Conservation (phyloP, 768 basidiomycete genomes). For the Russula compacta region DNA sequence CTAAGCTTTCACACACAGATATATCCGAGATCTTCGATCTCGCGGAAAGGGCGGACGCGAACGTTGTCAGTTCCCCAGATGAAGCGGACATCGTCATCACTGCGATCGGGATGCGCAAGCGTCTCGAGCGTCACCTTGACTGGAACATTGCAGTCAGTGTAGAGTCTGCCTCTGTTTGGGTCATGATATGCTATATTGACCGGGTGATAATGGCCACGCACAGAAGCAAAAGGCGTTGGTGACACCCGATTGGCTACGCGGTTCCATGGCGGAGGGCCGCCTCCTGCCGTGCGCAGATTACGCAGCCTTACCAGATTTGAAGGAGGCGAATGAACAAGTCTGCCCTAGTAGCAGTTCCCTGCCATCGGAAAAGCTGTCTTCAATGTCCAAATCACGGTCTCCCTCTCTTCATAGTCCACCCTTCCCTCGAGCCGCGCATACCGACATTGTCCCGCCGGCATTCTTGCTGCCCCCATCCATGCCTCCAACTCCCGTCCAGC, state of each 20-base stretch:
- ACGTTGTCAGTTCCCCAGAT: conserved; percentile 32
- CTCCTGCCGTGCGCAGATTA: conserved; percentile 46
- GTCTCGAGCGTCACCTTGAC: conserved; percentile 60
- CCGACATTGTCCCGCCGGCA: conserved; percentile 10
- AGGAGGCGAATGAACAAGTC: conserved; percentile 36
- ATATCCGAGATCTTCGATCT: conserved; percentile 26
- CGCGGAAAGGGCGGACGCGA: conserved; percentile 23
- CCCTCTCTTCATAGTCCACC: not conserved
- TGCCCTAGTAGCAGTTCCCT: conserved; percentile 31
- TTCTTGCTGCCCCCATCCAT: conserved; percentile 21
- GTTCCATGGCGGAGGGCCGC: conserved; percentile 40
- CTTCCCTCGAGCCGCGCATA: not conserved
- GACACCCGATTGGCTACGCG: conserved; percentile 59
- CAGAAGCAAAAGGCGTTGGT: conserved; percentile 62
- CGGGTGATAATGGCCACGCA: not conserved
- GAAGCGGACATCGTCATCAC: conserved; percentile 63
- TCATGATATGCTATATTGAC: not conserved
- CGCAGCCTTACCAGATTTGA: conserved; percentile 45
- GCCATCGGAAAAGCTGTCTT: not conserved
- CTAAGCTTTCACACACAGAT: conserved; percentile 23
- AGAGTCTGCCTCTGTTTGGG: not conserved
- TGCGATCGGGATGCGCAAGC: conserved; percentile 51
- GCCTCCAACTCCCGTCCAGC: conserved; percentile 19
- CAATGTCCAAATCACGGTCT: not conserved
- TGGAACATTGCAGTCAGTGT: conserved; percentile 56